Base-by-base conservation (phyloP, 2,329 filamentous ascomycete species). In the Fusarium luffae region DNA sequence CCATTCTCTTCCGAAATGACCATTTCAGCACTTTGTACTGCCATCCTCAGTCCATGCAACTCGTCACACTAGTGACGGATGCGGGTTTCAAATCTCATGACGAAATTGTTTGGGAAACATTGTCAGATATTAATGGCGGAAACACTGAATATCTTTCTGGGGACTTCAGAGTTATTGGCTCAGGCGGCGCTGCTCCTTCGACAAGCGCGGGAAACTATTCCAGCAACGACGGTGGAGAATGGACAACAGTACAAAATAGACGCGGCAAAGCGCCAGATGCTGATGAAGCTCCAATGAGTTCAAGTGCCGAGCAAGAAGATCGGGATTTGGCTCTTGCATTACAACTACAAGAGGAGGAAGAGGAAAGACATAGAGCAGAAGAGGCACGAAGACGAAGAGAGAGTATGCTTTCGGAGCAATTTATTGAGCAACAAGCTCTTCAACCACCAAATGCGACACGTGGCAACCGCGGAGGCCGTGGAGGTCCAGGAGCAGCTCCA, bases 11-110 rank as follows among this genome's bases (percentile, higher is more conserved):
- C 82, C 89, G 96, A 27, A 99, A 99, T 74, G 95, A 99, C 76
- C 96, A 99, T 78, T 99, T 99, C 76, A 94, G 93, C 43, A 98
- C 95, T 0, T 80, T 99, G 0, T 97, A 97, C 80, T 93, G 94
- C 65, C 93, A 98, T 73, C 93, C 95, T 0, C 83, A 90, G 46
- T 93, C 90, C 1, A 85, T 89, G 42, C 87, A 92, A 70, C 85
- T 98, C 2, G 88, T 95, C 68, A 93, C 92, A 0, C 83, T 99
- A 5, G 94, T 99, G 16, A 98, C 96, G 0, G 96, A 99, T 77
- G 92, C 93, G 27, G 96, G 96, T 1, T 99, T 97, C 76, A 90
- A 92, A 13, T 88, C 86, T 12, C 93, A 98, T 72, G 91, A 94
- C 18, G 95, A 98, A 77, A 90, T 99, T 14, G 93, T 99, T 0